Evolutionary conservation across 2,329 filamentous ascomycete species (phyloP).

Genomic region (Tolypocladium amazonense): DNA sequence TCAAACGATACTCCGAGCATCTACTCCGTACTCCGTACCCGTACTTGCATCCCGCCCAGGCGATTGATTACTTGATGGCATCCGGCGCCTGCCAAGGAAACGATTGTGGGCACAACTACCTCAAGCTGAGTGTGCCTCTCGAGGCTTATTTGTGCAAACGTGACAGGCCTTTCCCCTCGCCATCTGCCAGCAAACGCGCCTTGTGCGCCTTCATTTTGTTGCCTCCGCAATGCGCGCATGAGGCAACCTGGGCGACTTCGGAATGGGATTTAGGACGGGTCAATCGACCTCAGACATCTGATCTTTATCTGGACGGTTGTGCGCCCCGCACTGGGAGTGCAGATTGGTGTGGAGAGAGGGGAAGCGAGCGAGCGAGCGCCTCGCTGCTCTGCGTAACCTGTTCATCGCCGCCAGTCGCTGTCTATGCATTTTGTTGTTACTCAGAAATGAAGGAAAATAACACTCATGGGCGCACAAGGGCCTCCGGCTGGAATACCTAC

Average conservation of each 20-base stretch:
- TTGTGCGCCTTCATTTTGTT: not conserved
- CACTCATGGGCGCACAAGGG: not conserved
- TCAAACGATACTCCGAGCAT: too few species aligned
- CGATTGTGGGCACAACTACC: not conserved
- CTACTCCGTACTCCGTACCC: too few species aligned
- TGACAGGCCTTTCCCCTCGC: not conserved
- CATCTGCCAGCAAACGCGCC: not conserved
- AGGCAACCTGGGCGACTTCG: too few species aligned
- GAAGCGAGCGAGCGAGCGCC: not conserved
- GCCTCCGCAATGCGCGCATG: not conserved
- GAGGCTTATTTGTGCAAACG: not conserved
- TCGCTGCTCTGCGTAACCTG: not conserved
- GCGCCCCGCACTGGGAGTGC: too few species aligned
- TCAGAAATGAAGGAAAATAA: too few species aligned
- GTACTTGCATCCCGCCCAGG: not conserved
- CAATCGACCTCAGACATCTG: too few species aligned
- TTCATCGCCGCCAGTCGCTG: not conserved
- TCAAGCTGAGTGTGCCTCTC: not conserved
- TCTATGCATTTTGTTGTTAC: too few species aligned
- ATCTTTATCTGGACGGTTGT: too few species aligned
- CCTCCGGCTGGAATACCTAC: not conserved
- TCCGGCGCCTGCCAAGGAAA: not conserved
- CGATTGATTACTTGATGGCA: not conserved
- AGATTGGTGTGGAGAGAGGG: too few species aligned
- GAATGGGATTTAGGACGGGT: too few species aligned